Base-by-base conservation (phyloP, 345 rosid genomes). In the Carallia pectinifolia region DNA sequence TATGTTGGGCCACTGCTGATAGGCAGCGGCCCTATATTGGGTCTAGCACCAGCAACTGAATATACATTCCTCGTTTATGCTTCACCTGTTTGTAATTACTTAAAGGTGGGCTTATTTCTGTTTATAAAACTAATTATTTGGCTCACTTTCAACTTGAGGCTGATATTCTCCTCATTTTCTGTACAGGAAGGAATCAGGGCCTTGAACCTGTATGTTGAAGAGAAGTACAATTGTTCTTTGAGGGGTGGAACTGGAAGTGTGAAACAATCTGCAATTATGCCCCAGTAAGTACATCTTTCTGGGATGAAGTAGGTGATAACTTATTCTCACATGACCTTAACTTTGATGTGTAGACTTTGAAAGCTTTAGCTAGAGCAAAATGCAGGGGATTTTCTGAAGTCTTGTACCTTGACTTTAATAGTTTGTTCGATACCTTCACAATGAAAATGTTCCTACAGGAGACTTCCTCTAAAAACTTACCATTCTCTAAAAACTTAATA, bases 21-120 rank as follows among this genome's bases (percentile, higher is more conserved):
- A 62, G 89, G 89, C 61, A 85, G 75, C 68, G 89, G 89, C 66
- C 74, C 89, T 4, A 48, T 76, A 23, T 65, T 85, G 55, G 85
- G 89, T 44, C 44, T 85, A 39, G 85, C 72, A 23, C 86, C 86
- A 38, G 72, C 89, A 12, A 83, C 89, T 54, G 82, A 81, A 31
- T 85, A 79, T 72, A 85, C 85, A 48, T 85, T 85, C 72, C 81
- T 85, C 31, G 18, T 73, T 6, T 85, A 85, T 70, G 85, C 85
- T 65, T 85, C 96, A 31, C 95, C 96, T 31, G 98, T 94, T n/a
- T 70, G 84, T 33, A 86, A 82, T 82, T 94, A 91, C 54, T 94
- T 90, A 79, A 91, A 94, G 91, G 97, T 83, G 27, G n/a, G 6
- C 33, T 64, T 59, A 33, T 62, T 61, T 29, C 16, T 34, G 27